Percentiles rank a stretch among this genome's conserved stretches.
phyloP scores from a whole-genome alignment of 148 eudicot species.

The Camellia japonica region DNA sequence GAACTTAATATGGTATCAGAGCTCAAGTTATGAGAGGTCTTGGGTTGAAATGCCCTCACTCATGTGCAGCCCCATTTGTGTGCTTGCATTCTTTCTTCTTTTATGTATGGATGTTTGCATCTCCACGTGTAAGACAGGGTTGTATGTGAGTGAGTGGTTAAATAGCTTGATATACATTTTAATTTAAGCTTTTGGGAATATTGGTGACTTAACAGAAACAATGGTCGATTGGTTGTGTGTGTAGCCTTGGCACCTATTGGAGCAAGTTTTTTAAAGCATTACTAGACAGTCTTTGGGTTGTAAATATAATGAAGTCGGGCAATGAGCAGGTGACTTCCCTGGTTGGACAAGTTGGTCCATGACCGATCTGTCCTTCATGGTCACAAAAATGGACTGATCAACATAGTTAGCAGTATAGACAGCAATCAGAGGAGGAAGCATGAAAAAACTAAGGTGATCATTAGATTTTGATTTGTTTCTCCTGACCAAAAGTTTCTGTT shows the following conservation, averaged over 20 bases:
- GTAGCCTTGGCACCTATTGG: neutral
- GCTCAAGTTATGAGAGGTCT: too few species aligned
- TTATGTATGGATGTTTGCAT: too few species aligned
- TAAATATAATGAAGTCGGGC: neutral
- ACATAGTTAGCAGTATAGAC: neutral
- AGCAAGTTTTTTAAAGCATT: neutral
- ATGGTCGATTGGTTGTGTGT: neutral
- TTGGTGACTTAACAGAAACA: neutral
- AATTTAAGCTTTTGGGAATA: too few species aligned
- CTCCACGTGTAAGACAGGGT: too few species aligned
- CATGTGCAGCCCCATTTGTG: too few species aligned
- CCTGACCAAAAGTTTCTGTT: conserved; percentile 9
- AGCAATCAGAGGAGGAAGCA: conserved; percentile 7
- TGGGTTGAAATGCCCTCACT: too few species aligned
- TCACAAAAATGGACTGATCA: neutral
- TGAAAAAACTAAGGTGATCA: neutral
- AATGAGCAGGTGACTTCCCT: neutral
- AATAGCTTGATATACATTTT: too few species aligned
- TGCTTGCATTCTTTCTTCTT: too few species aligned
- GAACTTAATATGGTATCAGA: too few species aligned
- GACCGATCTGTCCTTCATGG: neutral
- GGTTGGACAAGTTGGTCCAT: neutral
- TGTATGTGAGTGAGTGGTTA: too few species aligned
- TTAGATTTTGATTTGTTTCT: conserved; percentile 7
- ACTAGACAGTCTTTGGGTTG: neutral